A percentile compares a stretch with the other conserved stretches of the same genome.
phyloP scores from a whole-genome alignment of 2,329 filamentous ascomycete genomes.

The Colletotrichum higginsianum region DNA sequence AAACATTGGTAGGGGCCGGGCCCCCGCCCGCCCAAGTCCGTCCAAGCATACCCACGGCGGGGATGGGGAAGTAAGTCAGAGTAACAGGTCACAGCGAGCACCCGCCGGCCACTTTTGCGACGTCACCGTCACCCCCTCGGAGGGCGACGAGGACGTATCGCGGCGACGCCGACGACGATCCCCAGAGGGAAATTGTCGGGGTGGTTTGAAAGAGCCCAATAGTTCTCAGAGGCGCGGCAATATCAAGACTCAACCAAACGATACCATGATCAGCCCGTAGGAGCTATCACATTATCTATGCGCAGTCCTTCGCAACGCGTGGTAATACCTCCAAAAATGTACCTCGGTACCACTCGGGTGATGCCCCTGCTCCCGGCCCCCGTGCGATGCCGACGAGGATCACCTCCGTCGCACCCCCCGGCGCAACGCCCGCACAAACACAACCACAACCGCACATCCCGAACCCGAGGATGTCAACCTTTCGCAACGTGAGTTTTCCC shows the following conservation, averaged over 20 bases:
- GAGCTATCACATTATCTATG: background rate
- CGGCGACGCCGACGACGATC: slow-evolving; percentile 25
- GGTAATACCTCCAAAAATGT: background rate
- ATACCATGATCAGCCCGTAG: background rate
- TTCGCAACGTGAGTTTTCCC: background rate
- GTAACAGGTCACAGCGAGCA: background rate
- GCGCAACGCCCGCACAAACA: background rate
- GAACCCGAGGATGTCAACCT: slow-evolving; percentile 4
- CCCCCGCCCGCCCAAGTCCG: background rate
- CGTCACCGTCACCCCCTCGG: slow-evolving; percentile 26
- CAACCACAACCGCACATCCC: background rate
- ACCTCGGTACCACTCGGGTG: background rate
- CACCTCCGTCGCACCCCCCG: slow-evolving; percentile 14
- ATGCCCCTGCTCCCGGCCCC: background rate
- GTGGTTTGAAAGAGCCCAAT: background rate
- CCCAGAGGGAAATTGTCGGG: background rate
- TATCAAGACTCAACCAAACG: background rate
- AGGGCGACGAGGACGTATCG: background rate
- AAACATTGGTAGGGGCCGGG: background rate
- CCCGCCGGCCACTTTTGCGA: slow-evolving; percentile 17
- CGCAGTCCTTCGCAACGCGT: too few relatives aligned
- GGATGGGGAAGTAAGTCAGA: background rate
- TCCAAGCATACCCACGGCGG: slow-evolving; percentile 2
- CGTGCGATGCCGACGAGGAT: slow-evolving; percentile 6
- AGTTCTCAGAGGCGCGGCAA: background rate